Evolutionary conservation across 805 yeast genomes (phyloP).

Genomic region (Myxozyma vanderwaltii): DNA sequence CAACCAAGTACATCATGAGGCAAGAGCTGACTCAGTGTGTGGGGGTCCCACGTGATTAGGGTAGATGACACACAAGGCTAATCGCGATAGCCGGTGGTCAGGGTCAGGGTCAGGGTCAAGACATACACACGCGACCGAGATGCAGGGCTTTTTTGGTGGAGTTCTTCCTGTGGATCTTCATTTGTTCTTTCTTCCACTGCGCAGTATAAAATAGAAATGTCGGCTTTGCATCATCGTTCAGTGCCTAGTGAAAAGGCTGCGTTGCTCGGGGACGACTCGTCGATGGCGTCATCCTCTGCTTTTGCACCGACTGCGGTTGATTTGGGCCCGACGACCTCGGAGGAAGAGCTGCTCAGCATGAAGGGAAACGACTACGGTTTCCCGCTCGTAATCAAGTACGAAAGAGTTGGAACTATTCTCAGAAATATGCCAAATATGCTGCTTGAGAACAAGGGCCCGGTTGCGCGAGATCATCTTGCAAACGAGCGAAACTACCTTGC

Average conservation of each 20-base stretch:
- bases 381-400: constrained; percentile 29
- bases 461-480: constrained; percentile 48
- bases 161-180: too few species aligned
- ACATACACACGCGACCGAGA: too few species aligned
- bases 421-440: constrained; percentile 27
- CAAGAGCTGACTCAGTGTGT: too few species aligned
- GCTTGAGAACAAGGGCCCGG: constrained; percentile 35
- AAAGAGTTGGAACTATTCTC: constrained; percentile 15
- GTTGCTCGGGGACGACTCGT: constrained; percentile 1
- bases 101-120: background rate
- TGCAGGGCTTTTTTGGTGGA: background rate
- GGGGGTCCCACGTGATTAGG: background rate
- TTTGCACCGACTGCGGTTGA: constrained; percentile 1
- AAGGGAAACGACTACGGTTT: constrained; percentile 27
- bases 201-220: constrained; percentile 5
- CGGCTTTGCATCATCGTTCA: constrained; percentile 10
- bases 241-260: background rate
- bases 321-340: constrained; percentile 9
- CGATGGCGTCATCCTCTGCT: constrained; percentile 1
- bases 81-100: constrained; percentile 5
- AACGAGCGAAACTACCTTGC: constrained; percentile 65
- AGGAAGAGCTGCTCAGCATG: constrained; percentile 13
- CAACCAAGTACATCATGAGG: too few species aligned
- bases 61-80: background rate
- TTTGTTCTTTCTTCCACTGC: too few species aligned